Conservation (phyloP, 2,329 filamentous ascomycete species). For the Fusarium decemcellulare region DNA sequence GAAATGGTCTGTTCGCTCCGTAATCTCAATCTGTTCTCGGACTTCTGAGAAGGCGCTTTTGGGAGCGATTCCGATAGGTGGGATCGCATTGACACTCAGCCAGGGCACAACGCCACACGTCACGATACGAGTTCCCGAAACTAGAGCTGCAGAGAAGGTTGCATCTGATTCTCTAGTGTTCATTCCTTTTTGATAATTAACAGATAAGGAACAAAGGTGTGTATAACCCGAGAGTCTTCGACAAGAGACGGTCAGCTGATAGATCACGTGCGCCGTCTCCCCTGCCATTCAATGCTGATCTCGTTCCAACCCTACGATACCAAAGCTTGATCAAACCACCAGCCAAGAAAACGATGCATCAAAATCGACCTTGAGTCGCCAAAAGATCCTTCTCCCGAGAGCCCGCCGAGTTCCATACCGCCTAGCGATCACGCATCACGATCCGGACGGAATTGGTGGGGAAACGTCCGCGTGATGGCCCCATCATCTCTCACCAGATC, state of each 20-base stretch:
- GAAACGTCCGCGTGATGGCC: background rate
- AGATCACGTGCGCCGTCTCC: background rate
- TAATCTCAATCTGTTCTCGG: background rate
- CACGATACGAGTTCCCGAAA: background rate
- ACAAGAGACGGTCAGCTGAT: background rate
- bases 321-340: background rate
- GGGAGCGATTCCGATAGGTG: background rate
- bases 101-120: background rate
- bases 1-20: background rate
- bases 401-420: background rate
- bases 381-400: background rate
- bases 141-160: background rate
- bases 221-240: too few species aligned
- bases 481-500: slow-evolving; percentile 14
- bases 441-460: background rate
- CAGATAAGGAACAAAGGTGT: too few species aligned
- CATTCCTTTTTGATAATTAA: too few species aligned
- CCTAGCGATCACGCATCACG: background rate
- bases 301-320: too few species aligned
- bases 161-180: background rate
- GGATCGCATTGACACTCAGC: background rate
- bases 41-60: background rate
- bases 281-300: background rate
- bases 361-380: background rate
- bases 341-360: background rate